A percentile compares a stretch with the other conserved stretches of the same genome.
Conservation (phyloP, 495 filamentous ascomycete species). For the Tirmania nivea region DNA sequence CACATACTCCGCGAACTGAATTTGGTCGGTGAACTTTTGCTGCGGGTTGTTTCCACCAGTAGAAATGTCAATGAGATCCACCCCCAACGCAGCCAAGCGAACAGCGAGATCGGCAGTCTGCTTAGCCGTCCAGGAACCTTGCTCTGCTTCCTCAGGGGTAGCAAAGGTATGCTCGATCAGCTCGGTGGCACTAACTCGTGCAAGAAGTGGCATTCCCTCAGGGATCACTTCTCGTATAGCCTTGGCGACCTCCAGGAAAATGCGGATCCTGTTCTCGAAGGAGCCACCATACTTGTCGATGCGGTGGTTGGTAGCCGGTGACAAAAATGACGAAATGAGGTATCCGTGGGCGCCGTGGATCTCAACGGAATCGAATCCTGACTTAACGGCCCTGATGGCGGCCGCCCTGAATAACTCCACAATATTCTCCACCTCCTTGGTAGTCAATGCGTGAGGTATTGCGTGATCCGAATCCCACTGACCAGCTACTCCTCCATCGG, state of each 20-base stretch:
- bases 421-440: slow-evolving; percentile 39
- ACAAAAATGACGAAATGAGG: slow-evolving; percentile 39
- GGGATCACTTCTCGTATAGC: slow-evolving; percentile 33
- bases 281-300: slow-evolving; percentile 44
- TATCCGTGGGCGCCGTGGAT: slow-evolving; percentile 45
- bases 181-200: slow-evolving; percentile 39
- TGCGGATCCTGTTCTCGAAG: slow-evolving; percentile 39
- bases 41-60: slow-evolving; percentile 41
- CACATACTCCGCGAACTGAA: background rate
- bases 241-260: slow-evolving; percentile 36
- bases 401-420: slow-evolving; percentile 38
- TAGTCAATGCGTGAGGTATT: slow-evolving; percentile 34
- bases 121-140: slow-evolving; percentile 41
- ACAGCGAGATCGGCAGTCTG: slow-evolving; percentile 40
- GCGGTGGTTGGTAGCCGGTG: slow-evolving; percentile 37
- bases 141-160: slow-evolving; percentile 24
- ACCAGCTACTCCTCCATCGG: slow-evolving; percentile 29
- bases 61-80: slow-evolving; percentile 59
- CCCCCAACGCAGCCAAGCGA: slow-evolving; percentile 38
- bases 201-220: slow-evolving; percentile 40
- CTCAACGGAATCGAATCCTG: slow-evolving; percentile 49
- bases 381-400: slow-evolving; percentile 36
- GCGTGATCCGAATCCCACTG: slow-evolving; percentile 27
- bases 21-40: slow-evolving; percentile 18
- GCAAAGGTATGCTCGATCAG: slow-evolving; percentile 43